phyloP scores from a whole-genome alignment of 2,329 filamentous ascomycete species.

The Trichoderma aggressivum region DNA sequence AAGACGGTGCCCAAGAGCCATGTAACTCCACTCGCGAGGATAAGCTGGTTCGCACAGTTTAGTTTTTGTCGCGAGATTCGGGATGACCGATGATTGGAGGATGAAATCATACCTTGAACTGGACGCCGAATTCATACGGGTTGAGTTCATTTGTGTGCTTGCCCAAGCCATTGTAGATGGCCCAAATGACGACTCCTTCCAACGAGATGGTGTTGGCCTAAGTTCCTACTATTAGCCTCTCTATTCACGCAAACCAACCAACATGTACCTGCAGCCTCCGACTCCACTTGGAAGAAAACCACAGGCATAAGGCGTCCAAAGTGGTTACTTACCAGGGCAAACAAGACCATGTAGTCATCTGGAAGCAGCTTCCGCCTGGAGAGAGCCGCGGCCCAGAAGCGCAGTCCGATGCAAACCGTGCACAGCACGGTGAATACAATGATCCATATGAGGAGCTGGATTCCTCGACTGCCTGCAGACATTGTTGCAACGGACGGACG shows the following conservation, averaged over 20 bases:
- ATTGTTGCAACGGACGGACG: neutral
- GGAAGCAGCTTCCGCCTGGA: neutral
- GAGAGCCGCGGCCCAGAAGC: constrained; percentile 26
- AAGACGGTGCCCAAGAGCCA: neutral
- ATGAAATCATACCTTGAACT: neutral
- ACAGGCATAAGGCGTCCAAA: neutral
- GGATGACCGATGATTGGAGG: neutral
- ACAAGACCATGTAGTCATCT: constrained; percentile 23
- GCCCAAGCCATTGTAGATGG: neutral
- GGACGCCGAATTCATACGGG: neutral
- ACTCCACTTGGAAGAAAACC: neutral
- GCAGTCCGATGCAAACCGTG: constrained; percentile 20
- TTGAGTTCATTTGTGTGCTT: neutral
- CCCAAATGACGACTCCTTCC: neutral
- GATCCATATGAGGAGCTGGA: constrained; percentile 12
- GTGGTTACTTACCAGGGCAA: constrained; percentile 24
- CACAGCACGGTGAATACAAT: constrained; percentile 23
- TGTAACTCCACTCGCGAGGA: neutral
- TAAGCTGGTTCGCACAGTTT: neutral
- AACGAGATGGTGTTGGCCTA: neutral
- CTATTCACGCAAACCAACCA: neutral
- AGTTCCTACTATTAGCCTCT: neutral
- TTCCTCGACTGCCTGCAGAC: neutral
- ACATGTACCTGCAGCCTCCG: neutral
- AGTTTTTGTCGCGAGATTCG: neutral